Base-by-base conservation (phyloP, 805 yeast genomes). In the Schwanniomyces polymorphus region DNA sequence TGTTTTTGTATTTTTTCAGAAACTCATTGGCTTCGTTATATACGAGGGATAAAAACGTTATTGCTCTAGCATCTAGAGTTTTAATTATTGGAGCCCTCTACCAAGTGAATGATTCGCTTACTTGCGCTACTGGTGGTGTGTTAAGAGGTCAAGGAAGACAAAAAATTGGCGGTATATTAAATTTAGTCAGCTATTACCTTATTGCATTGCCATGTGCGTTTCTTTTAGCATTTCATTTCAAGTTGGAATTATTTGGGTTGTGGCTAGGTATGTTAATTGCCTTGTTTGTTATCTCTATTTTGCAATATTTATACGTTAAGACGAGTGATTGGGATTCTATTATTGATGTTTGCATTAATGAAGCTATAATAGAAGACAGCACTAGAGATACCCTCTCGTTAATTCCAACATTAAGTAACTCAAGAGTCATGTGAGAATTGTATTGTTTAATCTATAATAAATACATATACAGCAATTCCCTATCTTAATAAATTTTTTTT, bases 121-220 rank as follows among this genome's bases (percentile, higher is more conserved):
- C 78, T 34, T 74, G 81, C 43, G 64, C 76, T 2, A 68, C 81
- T n/a, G 78, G 76, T 6, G 85, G 85, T 1, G 65, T 80, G 26
- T 65, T 81, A 46, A 63, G 85, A 52, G 85, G 85, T 21, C 85
- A 80, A 57, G 85, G 85, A 3, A 54, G 80, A 47, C 85, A 80
- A 56, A 72, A 71, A 51, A 78, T 81, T 46, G 85, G 84, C 9
- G 84, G 85, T 4, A 65, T 69, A 46, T 64, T 78, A 45, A 80
- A 78, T 57, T 55, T 81, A 31, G 59, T 76, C 16, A 65, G 76
- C 42, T 80, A 78, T 53, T 80, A 80, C 53, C 49, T 69, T 5
- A 59, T 80, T 43, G 83, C 81, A 2, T 63, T 78, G 37, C 85
- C 85, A 0, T 60, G 66, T 42, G 81, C 79, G 18, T 61, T 72